Base-by-base conservation (phyloP, 495 filamentous ascomycete genomes). In the Terfezia claveryi region DNA sequence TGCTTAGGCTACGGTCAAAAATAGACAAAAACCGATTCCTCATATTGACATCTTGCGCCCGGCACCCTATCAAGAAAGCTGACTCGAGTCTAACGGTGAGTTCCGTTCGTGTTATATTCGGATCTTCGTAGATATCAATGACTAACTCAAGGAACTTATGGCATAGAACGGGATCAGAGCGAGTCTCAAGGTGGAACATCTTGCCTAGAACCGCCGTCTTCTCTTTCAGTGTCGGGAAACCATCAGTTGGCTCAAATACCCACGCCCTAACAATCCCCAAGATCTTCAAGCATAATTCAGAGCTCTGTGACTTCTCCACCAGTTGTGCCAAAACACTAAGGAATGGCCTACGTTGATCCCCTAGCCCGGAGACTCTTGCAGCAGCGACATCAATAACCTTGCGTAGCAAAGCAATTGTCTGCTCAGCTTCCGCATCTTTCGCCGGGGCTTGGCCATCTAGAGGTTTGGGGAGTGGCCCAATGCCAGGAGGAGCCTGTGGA, bases 131-230 rank as follows among this genome's bases (percentile, higher is more conserved):
- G 38, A 99, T 94, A 44, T 87, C 79, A 58, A 96, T 94, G 17
- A 99, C 88, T 41, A 99, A 76, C 51, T 99, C 82, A 41, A 99
- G 74, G 73, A 95, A 99, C 64, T 85, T 85, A 61, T 79, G 85
- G 41, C 95, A 70, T 70, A 96, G 80, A 0, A 82, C 82, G 36
- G 78, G 78, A 66, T 95, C 88, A 10, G 74, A 66, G 23, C 88
- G 76, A 52, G 82, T 76, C 65, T 99, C 92, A 57, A 99, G 96
- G 0, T 87, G 78, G 41, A 95, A 70, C 92, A 99, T 99, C 68
- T 99, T 99, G 62, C 87, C 84, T 16, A 99, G 66, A 0, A 99
- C 89, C 1, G 92, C 92, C 1, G 86, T 94, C 70, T 96, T 96
- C 68, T 99, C 92, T 65, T 99, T 99, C 5, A 96, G 71, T 0